Conservation (phyloP, 257 asterid genomes). For the Cruciata laevipes region DNA sequence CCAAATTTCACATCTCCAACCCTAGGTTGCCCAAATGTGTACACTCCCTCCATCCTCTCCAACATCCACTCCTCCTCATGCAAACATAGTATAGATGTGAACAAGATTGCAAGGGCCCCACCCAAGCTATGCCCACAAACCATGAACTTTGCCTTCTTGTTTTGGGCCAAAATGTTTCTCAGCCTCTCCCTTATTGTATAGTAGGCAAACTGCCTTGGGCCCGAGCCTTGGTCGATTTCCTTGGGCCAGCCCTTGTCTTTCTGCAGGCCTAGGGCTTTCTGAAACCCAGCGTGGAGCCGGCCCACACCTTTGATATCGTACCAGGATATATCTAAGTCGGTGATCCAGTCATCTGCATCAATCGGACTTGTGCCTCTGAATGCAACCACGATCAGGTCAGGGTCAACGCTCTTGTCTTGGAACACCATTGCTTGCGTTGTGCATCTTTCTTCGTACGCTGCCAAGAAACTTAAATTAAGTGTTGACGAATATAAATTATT, state of each 20-base stretch:
- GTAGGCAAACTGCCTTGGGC: slow-evolving; percentile 36
- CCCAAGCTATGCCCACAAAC: slow-evolving; percentile 77
- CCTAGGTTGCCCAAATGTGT: slow-evolving; percentile 81
- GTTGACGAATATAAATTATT: too few species aligned
- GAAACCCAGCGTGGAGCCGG: slow-evolving; percentile 51
- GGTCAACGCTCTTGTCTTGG: slow-evolving; percentile 25
- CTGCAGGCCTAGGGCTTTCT: slow-evolving; percentile 62
- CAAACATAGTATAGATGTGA: slow-evolving; percentile 29
- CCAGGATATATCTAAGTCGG: slow-evolving; percentile 64
- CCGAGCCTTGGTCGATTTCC: slow-evolving; percentile 14
- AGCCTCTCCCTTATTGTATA: slow-evolving; percentile 44
- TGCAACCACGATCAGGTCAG: slow-evolving; percentile 41
- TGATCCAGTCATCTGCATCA: slow-evolving; percentile 44
- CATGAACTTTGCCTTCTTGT: slow-evolving; percentile 34
- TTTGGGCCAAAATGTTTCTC: slow-evolving; percentile 25
- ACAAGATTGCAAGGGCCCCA: slow-evolving; percentile 59
- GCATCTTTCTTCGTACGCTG: slow-evolving; percentile 36
- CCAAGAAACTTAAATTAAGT: neutral
- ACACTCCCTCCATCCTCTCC: slow-evolving; percentile 52
- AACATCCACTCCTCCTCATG: slow-evolving; percentile 53
- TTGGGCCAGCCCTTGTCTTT: slow-evolving; percentile 47
- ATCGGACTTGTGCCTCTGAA: slow-evolving; percentile 66
- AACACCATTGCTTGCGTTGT: slow-evolving; percentile 49
- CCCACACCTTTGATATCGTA: slow-evolving; percentile 43
- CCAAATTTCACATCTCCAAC: slow-evolving; percentile 67